phyloP scores from a whole-genome alignment of 495 filamentous ascomycete genomes.

The Penicillium ochrochloron region DNA sequence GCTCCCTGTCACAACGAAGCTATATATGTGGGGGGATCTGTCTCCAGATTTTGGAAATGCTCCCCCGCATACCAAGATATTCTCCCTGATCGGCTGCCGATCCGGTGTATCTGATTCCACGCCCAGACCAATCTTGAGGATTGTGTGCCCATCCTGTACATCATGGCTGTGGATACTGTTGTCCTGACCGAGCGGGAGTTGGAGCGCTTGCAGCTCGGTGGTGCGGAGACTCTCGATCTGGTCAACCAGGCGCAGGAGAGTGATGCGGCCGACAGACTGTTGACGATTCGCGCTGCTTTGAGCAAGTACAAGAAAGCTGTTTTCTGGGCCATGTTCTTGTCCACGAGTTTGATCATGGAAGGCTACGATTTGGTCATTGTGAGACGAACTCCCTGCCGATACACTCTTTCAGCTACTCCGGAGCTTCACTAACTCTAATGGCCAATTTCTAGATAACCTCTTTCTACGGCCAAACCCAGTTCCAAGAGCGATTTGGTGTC shows the following conservation, averaged over 20 bases:
- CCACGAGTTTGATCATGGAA: conserved; percentile 49
- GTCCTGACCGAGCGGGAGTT: conserved; percentile 30
- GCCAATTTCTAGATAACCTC: conserved; percentile 28
- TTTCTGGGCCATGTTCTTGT: conserved; percentile 48
- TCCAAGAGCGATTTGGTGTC: conserved; percentile 38
- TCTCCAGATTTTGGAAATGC: not conserved
- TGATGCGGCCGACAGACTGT: conserved; percentile 21
- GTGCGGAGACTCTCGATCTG: conserved; percentile 27
- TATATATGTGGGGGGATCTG: not conserved
- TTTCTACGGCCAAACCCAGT: conserved; percentile 37
- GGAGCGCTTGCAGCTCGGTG: conserved; percentile 27
- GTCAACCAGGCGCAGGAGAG: conserved; percentile 28
- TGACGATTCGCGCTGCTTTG: conserved; percentile 20
- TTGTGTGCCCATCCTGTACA: not conserved
- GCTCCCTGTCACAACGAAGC: not conserved
- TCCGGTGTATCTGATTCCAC: not conserved
- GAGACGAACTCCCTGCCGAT: conserved; percentile 5
- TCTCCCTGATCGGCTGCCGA: not conserved
- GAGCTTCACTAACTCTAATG: not conserved
- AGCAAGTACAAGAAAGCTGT: conserved; percentile 39
- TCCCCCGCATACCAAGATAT: not conserved
- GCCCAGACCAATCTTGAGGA: not conserved
- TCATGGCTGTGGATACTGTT: conserved; percentile 11
- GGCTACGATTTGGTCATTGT: conserved; percentile 49
- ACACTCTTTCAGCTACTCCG: too few species aligned